Percentiles rank a stretch among this genome's conserved stretches.
Evolutionary conservation across 257 asterid species (phyloP).

Genomic region (Salvia rosmarinus): DNA sequence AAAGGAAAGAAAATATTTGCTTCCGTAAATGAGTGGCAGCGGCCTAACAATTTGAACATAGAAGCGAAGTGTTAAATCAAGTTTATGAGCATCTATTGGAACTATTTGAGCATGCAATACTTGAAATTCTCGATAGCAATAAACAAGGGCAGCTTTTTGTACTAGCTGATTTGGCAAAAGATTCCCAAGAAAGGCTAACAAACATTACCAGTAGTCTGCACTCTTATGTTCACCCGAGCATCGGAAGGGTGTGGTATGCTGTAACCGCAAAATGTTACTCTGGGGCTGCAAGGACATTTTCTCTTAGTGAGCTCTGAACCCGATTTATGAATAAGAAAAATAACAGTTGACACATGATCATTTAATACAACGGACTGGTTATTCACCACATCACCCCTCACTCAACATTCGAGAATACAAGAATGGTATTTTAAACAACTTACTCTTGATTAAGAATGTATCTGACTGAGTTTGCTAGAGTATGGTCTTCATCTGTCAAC

Average conservation of each 20-base stretch:
- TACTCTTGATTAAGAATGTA: constrained; percentile 86
- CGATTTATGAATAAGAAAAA: constrained; percentile 2
- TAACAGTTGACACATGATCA: constrained; percentile 1
- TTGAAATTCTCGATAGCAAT: not conserved
- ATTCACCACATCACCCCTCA: not conserved
- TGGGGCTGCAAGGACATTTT: constrained; percentile 84
- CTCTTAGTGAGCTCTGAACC: too few species aligned
- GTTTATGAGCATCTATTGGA: not conserved
- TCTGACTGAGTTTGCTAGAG: constrained; percentile 83
- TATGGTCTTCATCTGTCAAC: constrained; percentile 80
- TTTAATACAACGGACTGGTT: not conserved
- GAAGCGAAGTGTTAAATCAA: not conserved
- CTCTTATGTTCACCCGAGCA: constrained; percentile 85
- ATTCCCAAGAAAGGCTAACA: not conserved
- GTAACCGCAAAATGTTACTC: constrained; percentile 83
- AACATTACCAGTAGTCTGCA: constrained; percentile 84
- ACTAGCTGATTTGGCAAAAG: too few species aligned
- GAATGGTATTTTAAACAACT: constrained; percentile 30
- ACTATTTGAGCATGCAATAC: not conserved
- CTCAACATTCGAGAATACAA: not conserved
- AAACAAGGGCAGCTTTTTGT: too few species aligned
- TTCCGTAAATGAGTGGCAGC: too few species aligned
- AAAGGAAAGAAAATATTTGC: not conserved
- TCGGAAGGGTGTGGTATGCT: constrained; percentile 98
- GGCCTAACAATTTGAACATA: not conserved